These are phyloP conservation scores for Colletotrichum echinochloae DNA, from an alignment of 2,329 filamentous ascomycete species.

Conservation along the genomic window DNA sequence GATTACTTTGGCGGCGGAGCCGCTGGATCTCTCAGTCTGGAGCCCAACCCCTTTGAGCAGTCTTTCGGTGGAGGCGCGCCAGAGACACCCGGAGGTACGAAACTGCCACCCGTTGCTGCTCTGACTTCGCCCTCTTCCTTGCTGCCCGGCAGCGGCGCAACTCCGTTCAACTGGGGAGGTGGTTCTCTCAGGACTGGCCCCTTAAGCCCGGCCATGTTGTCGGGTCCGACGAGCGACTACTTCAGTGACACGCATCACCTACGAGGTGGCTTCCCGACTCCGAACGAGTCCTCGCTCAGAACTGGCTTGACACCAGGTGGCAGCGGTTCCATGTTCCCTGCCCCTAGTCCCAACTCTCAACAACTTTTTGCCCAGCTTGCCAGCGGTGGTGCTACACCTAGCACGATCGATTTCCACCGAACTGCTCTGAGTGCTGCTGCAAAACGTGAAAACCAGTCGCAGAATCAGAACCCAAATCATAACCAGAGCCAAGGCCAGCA, in stretches of 20 bases:
- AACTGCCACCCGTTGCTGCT: constrained; percentile 89
- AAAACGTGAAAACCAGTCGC: constrained; percentile 64
- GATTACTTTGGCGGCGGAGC: constrained; percentile 76
- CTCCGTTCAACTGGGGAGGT: constrained; percentile 81
- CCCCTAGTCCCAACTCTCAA: constrained; percentile 86
- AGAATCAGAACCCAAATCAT: constrained; percentile 54
- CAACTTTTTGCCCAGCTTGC: constrained; percentile 80
- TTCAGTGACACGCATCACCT: constrained; percentile 84
- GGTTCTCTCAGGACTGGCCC: constrained; percentile 92
- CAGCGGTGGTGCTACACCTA: constrained; percentile 86
- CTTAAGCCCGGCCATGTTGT: constrained; percentile 96
- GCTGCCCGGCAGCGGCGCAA: constrained; percentile 78
- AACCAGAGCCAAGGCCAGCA: constrained; percentile 44
- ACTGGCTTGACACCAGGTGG: constrained; percentile 94
- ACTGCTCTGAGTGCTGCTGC: constrained; percentile 86
- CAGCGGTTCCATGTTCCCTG: constrained; percentile 97
- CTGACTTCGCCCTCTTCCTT: constrained; percentile 91
- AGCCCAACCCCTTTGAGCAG: constrained; percentile 97
- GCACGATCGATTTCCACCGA: constrained; percentile 93
- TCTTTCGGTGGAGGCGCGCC: constrained; percentile 79
- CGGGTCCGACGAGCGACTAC: constrained; percentile 87
- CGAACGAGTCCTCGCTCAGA: constrained; percentile 93
- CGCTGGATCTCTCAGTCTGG: constrained; percentile 73
- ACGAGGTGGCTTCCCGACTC: constrained; percentile 88
- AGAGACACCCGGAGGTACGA: constrained; percentile 85